These are phyloP conservation scores for Cladosporium sphaerospermum DNA, from an alignment of 2,329 filamentous ascomycete genomes.

Conservation along the genomic window DNA sequence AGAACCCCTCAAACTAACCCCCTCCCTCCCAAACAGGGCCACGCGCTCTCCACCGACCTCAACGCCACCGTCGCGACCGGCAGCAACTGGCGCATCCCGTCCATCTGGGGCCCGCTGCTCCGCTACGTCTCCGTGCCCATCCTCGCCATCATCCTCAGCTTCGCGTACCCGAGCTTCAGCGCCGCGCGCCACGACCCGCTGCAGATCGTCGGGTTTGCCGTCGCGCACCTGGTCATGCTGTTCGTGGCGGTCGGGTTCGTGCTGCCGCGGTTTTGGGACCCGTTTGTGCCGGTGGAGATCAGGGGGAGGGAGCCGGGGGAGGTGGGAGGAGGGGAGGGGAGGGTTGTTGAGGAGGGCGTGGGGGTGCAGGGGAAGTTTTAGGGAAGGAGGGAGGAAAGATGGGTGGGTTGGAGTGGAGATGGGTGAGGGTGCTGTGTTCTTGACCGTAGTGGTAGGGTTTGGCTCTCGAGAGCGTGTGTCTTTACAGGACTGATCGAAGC, in stretches of 20 bases:
- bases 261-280: conserved; percentile 49
- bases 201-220: conserved; percentile 45
- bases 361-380: background rate
- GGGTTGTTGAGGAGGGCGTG: background rate
- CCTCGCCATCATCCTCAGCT: conserved; percentile 47
- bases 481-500: too few species aligned
- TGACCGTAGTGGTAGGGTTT: too few species aligned
- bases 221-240: conserved; percentile 44
- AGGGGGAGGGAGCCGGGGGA: conserved; percentile 37
- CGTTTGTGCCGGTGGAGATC: conserved; percentile 45
- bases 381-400: background rate
- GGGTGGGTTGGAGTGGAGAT: background rate
- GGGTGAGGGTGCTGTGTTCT: background rate
- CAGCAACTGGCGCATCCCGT: conserved; percentile 52
- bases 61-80: conserved; percentile 49
- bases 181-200: conserved; percentile 45
- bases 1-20: background rate
- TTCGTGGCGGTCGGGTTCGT: conserved; percentile 45
- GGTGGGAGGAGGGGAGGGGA: background rate
- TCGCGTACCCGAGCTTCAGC: conserved; percentile 48
- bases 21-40: conserved; percentile 36
- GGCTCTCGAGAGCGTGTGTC: too few species aligned
- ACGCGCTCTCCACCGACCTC: conserved; percentile 51
- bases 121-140: conserved; percentile 47
- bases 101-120: conserved; percentile 46